Percentiles rank a stretch among this genome's conserved stretches.
Evolutionary conservation across 1,284 basidiomycete genomes (phyloP).

Genomic region (Heliocybe sulcata): DNA sequence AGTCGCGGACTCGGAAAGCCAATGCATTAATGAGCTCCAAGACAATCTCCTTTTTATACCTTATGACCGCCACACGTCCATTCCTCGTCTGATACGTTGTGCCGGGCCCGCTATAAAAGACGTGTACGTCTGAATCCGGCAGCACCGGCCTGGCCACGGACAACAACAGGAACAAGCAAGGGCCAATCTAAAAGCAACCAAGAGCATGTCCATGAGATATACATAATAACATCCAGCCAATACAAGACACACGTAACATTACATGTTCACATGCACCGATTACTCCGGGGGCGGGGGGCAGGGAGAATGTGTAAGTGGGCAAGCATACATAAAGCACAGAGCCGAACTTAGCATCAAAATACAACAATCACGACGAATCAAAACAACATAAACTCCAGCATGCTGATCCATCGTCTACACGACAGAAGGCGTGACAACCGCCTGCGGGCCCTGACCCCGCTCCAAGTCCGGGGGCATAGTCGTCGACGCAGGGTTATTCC

Average conservation of each 20-base stretch:
- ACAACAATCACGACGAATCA: neutral
- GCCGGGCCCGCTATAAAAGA: too few relatives aligned
- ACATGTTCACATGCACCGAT: neutral
- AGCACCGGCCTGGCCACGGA: too few relatives aligned
- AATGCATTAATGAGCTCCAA: neutral
- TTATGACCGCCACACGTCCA: too few relatives aligned
- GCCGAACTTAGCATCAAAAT: neutral
- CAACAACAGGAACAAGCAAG: too few relatives aligned
- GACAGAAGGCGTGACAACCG: neutral
- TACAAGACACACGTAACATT: neutral
- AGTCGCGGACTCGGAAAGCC: neutral
- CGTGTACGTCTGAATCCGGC: too few relatives aligned
- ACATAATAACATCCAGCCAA: neutral
- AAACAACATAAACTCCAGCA: too few relatives aligned
- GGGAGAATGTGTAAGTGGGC: neutral
- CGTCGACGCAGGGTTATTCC: neutral
- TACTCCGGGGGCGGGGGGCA: neutral
- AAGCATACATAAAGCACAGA: neutral
- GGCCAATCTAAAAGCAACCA: too few relatives aligned
- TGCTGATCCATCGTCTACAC: neutral
- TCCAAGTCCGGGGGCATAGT: constrained; percentile 28
- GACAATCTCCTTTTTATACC: too few relatives aligned
- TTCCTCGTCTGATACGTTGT: too few relatives aligned
- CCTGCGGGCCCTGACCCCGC: constrained; percentile 16
- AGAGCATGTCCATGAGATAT: neutral